Percentiles rank a stretch among this genome's conserved stretches.
Conservation (phyloP, 306 rosid genomes). For the Geum urbanum region DNA sequence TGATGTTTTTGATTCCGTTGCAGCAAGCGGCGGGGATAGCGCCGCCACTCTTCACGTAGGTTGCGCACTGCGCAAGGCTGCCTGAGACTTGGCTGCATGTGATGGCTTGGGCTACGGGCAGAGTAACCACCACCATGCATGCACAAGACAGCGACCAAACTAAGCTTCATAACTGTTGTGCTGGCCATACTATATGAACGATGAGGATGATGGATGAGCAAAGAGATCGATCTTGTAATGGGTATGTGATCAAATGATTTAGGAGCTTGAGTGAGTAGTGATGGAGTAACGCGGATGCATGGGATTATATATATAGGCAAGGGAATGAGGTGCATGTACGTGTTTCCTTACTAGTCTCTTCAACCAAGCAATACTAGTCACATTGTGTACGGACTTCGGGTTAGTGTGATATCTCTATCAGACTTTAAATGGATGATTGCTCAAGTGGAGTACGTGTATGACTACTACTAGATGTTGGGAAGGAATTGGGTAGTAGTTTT, state of each 20-base stretch:
- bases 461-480: no score
- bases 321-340: not conserved
- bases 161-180: constrained; percentile 13
- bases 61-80: constrained; percentile 6
- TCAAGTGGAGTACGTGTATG: no score
- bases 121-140: constrained; percentile 32
- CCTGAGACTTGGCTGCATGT: constrained; percentile 25
- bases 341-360: no score
- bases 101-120: constrained; percentile 30
- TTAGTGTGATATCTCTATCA: no score
- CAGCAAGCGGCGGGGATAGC: not conserved
- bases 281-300: not conserved
- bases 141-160: constrained; percentile 19
- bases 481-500: no score
- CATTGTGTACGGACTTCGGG: no score
- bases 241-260: not conserved
- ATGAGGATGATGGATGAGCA: not conserved
- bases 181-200: constrained; percentile 15
- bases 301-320: not conserved
- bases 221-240: not conserved
- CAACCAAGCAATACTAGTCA: not conserved
- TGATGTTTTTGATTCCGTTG: not conserved
- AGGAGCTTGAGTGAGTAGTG: not conserved
- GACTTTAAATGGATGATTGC: no score
- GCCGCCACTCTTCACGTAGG: constrained; percentile 23